Percentiles rank a stretch among this genome's conserved stretches.
phyloP scores from a whole-genome alignment of 179 eudicot genomes.

The Sideroxylon spinosum region DNA sequence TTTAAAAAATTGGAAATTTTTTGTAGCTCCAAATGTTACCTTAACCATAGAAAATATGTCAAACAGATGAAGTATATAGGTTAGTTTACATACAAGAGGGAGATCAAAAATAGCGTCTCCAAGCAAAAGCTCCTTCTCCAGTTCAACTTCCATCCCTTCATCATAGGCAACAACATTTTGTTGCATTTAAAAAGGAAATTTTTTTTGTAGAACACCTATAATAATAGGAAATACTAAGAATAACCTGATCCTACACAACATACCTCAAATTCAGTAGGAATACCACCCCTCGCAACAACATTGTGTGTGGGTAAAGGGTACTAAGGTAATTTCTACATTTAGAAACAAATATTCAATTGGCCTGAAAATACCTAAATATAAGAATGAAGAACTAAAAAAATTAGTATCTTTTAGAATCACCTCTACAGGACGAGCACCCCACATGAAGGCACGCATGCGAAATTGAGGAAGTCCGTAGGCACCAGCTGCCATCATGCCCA shows the following conservation, averaged over 20 bases:
- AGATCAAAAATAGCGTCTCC: conserved; percentile 82
- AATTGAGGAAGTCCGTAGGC: conserved; percentile 83
- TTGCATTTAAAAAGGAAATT: conserved; percentile 23
- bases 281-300: conserved; percentile 49
- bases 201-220: neutral
- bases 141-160: conserved; percentile 25
- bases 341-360: neutral
- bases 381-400: neutral
- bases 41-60: neutral
- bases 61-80: neutral
- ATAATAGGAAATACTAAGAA: neutral
- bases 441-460: conserved; percentile 71
- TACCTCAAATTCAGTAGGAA: conserved; percentile 76
- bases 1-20: too few relatives aligned
- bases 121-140: conserved; percentile 50
- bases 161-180: conserved; percentile 43
- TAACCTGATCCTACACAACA: neutral
- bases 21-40: neutral
- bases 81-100: conserved; percentile 45
- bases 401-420: conserved; percentile 13
- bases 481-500: conserved; percentile 96
- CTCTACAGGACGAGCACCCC: conserved; percentile 78
- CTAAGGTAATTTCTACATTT: conserved; percentile 65
- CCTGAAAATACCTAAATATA: neutral
- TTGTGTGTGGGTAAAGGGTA: conserved; percentile 80